A percentile compares a stretch with the other conserved stretches of the same genome.
Conservation (phyloP, 164 flowering plant species). For the Aristolochia contorta region DNA sequence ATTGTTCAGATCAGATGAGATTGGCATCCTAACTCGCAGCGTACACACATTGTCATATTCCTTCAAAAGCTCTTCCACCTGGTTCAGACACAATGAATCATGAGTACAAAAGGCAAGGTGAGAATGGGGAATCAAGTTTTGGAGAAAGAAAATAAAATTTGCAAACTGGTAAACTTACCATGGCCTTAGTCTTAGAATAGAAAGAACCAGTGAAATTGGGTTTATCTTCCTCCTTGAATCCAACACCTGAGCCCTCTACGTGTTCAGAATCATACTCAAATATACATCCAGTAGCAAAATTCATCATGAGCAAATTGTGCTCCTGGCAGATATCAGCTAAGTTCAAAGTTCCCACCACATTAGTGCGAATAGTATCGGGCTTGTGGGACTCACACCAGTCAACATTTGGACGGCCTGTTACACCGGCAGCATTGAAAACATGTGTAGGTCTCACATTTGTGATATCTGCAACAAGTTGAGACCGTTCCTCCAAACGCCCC, state of each 20-base stretch:
- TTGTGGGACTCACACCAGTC: constrained; percentile 73
- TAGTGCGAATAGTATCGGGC: constrained; percentile 51
- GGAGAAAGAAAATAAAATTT: background rate
- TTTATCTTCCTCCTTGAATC: constrained; percentile 56
- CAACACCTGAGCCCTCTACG: constrained; percentile 60
- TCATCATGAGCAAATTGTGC: constrained; percentile 45
- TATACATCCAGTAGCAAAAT: constrained; percentile 62
- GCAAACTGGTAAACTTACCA: constrained; percentile 28
- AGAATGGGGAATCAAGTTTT: too few species aligned
- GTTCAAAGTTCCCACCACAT: constrained; percentile 60
- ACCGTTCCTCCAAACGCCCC: constrained; percentile 51
- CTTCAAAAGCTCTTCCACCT: constrained; percentile 66
- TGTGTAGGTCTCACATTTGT: constrained; percentile 50
- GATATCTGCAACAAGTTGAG: constrained; percentile 37
- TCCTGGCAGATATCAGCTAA: constrained; percentile 62
- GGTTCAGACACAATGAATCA: background rate
- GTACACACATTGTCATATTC: constrained; percentile 68
- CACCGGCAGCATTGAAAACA: constrained; percentile 65
- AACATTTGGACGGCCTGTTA: constrained; percentile 67
- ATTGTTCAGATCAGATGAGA: constrained; percentile 58
- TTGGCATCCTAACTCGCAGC: constrained; percentile 65
- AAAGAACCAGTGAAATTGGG: constrained; percentile 64
- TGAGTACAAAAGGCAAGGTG: too few species aligned
- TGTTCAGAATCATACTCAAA: constrained; percentile 58
- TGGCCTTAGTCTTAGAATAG: constrained; percentile 65